A percentile compares a stretch with the other conserved stretches of the same genome.
phyloP scores from a whole-genome alignment of 768 basidiomycete species.

The Phylloporus sp. region DNA sequence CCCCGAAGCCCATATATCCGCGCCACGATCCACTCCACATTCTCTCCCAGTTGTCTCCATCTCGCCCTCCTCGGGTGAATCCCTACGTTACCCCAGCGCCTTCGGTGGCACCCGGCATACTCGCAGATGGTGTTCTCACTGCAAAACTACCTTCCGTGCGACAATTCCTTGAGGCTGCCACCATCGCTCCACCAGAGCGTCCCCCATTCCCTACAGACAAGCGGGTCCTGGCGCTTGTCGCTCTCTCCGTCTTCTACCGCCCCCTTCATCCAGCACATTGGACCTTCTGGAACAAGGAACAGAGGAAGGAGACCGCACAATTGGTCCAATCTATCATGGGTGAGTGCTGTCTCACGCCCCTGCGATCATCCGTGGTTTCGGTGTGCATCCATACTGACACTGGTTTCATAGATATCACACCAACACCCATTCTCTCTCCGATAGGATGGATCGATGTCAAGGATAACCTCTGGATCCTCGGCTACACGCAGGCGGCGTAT shows the following conservation, averaged over 20 bases:
- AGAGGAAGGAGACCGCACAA: slow-evolving; percentile 46
- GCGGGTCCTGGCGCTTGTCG: slow-evolving; percentile 53
- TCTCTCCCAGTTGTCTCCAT: slow-evolving; percentile 19
- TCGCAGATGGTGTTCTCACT: slow-evolving; percentile 41
- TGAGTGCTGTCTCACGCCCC: slow-evolving; percentile 32
- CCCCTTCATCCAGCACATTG: slow-evolving; percentile 56
- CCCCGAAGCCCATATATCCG: slow-evolving; percentile 26
- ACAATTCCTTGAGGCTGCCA: slow-evolving; percentile 41
- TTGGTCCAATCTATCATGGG: slow-evolving; percentile 52
- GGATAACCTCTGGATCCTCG: slow-evolving; percentile 34
- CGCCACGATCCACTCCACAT: slow-evolving; percentile 33
- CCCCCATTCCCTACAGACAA: slow-evolving; percentile 37
- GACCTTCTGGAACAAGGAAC: slow-evolving; percentile 58
- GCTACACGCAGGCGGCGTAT: slow-evolving; percentile 30
- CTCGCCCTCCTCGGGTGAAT: slow-evolving; percentile 19
- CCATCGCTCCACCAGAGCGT: slow-evolving; percentile 39
- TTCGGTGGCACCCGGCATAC: slow-evolving; percentile 34
- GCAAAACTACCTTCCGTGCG: slow-evolving; percentile 47
- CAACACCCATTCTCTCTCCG: slow-evolving; percentile 33
- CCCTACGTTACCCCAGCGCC: slow-evolving; percentile 18
- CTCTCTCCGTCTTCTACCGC: slow-evolving; percentile 55
- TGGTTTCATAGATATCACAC: slow-evolving; percentile 21
- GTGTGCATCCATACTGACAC: slow-evolving; percentile 6
- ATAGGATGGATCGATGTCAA: slow-evolving; percentile 33
- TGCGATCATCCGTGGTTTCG: background rate